Base-by-base conservation (phyloP, 768 basidiomycete species). In the Boletellus ananiceps region DNA sequence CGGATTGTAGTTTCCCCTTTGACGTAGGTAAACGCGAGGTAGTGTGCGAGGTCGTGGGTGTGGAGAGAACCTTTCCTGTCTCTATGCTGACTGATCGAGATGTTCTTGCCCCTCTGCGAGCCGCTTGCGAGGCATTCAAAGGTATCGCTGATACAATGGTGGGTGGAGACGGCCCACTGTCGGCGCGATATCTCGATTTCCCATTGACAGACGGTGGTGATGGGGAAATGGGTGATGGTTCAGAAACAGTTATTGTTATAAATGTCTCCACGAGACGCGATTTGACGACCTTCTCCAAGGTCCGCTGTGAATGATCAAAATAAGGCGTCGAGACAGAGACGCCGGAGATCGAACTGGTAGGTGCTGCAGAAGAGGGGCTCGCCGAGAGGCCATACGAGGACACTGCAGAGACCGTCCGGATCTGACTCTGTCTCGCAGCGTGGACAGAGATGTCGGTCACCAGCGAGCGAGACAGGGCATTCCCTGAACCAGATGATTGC, bases 261-360 rank as follows among this genome's bases (percentile, higher is more conserved):
- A 88, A 88, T 0, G 88, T 88, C 66, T 90, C 86, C 19, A 91
- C 82, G 27, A 92, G 71, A 41, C 88, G 80, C 31, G 88, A 83
- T 46, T 72, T 70, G 11, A 92, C 74, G 13, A 89, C 77, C 57
- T 75, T 84, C 70, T 91, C 87, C 39, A 91, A 70, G 8, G 74
- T 77, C 25, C 68, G 68, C 60, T 91, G 88, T 4, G 87, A 86
- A 51, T 84, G 76, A 57, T 83, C 82, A 14, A 74, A 74, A 47
- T 78, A 68, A 40, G 78, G 63, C 12, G 65, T 55, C 33, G 61
- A 63, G 43, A 64, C 66, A 53, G 60, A 46, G 32, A 54, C 41
- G 19, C 32, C 48, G 29, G 59, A 48, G 14, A 57, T 46, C 12
- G 52, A 47, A 41, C 41, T 45, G 14, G 33, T 19, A 7, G 52